Conservation (phyloP, 2,329 filamentous ascomycete genomes). For the Pyrenophora seminiperda region DNA sequence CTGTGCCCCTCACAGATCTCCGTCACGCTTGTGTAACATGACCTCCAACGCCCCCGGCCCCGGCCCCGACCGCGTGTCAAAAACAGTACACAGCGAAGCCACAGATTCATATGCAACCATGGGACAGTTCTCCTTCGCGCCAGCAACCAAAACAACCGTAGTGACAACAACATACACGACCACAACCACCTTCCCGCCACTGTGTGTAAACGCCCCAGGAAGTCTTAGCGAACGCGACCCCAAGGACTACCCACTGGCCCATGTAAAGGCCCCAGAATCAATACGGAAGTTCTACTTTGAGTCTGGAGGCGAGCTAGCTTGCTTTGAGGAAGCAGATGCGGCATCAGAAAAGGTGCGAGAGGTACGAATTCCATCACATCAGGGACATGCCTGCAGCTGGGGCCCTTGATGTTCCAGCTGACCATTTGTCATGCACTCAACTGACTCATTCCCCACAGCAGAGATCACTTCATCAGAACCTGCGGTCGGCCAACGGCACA, state of each 20-base stretch:
- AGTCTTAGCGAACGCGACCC: constrained; percentile 75
- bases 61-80: constrained; percentile 33
- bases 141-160: constrained; percentile 67
- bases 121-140: constrained; percentile 66
- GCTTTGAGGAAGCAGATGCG: constrained; percentile 67
- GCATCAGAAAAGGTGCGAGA: constrained; percentile 58
- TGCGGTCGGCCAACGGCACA: constrained; percentile 55
- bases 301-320: constrained; percentile 64
- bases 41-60: constrained; percentile 31
- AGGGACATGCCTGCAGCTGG: constrained; percentile 24
- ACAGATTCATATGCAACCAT: constrained; percentile 52
- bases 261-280: constrained; percentile 78
- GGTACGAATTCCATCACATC: constrained; percentile 49
- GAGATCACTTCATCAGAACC: constrained; percentile 51
- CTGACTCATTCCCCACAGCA: constrained; percentile 47
- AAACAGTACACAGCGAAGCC: constrained; percentile 30
- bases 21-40: constrained; percentile 31
- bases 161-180: constrained; percentile 94
- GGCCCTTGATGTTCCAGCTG: constrained; percentile 26
- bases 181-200: constrained; percentile 78
- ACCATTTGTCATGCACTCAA: constrained; percentile 12
- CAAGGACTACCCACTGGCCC: constrained; percentile 88
- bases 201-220: constrained; percentile 75
- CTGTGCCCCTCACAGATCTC: background rate
- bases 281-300: constrained; percentile 79